Percentiles rank a stretch among this genome's conserved stretches.
Conservation (phyloP, 2,329 filamentous ascomycete genomes). For the Metarhizium brunneum region DNA sequence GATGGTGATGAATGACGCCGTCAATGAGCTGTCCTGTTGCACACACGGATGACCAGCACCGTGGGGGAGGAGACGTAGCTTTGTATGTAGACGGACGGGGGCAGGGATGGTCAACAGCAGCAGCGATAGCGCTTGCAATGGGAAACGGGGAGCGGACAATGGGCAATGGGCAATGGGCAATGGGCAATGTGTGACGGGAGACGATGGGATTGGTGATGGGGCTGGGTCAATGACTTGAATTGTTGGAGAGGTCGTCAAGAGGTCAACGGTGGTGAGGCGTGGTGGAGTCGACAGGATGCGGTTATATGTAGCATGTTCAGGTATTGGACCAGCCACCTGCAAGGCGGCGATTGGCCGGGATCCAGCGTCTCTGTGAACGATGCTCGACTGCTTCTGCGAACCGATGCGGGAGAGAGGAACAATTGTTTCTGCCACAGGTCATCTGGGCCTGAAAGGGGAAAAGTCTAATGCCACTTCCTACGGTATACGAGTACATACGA, state of each 20-base stretch:
- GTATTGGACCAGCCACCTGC: not conserved
- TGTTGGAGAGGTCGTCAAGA: too few relatives aligned
- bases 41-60: not conserved
- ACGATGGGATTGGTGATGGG: too few relatives aligned
- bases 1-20: not conserved
- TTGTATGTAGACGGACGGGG: not conserved
- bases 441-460: not conserved
- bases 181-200: not conserved
- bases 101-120: not conserved
- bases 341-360: not conserved
- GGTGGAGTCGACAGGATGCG: not conserved
- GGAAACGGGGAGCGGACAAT: not conserved
- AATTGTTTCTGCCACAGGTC: not conserved
- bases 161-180: not conserved
- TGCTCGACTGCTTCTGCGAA: too few relatives aligned
- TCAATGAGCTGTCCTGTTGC: not conserved
- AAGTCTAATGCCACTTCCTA: too few relatives aligned
- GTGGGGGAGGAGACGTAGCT: not conserved
- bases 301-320: not conserved
- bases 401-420: too few relatives aligned
- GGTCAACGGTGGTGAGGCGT: not conserved
- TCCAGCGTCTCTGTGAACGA: too few relatives aligned
- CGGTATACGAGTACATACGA: too few relatives aligned
- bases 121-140: not conserved
- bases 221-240: too few relatives aligned